A percentile compares a stretch with the other conserved stretches of the same genome.
Conservation (phyloP, 352 stramenopile species). For the Thalassiosira hispida region DNA sequence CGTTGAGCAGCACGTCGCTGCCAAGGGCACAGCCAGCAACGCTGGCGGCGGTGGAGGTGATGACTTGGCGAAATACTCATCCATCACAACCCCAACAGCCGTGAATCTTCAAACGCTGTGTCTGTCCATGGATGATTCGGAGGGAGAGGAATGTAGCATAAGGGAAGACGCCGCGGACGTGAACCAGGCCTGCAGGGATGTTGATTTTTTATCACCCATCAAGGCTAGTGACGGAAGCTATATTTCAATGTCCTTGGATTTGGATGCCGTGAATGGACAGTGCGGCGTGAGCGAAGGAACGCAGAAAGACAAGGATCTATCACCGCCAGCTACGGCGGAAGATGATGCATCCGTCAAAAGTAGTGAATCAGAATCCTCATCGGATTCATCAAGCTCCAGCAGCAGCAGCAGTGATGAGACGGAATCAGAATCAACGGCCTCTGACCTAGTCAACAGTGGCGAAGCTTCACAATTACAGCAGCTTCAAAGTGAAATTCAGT, state of each 20-base stretch:
- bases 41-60: not conserved
- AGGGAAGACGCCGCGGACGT: too few relatives aligned
- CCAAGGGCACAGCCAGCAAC: not conserved
- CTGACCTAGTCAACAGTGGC: not conserved
- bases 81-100: not conserved
- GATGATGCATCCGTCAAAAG: too few relatives aligned
- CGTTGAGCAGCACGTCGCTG: not conserved
- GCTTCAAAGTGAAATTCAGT: slow-evolving; percentile 1
- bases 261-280: too few relatives aligned
- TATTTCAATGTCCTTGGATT: too few relatives aligned
- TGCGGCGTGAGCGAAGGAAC: too few relatives aligned
- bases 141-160: not conserved
- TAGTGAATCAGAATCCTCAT: not conserved
- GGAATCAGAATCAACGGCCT: slow-evolving; percentile 3
- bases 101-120: not conserved
- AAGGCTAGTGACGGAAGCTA: too few relatives aligned
- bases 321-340: too few relatives aligned
- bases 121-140: not conserved
- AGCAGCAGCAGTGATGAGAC: not conserved
- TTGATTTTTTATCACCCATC: too few relatives aligned
- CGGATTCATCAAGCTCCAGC: not conserved
- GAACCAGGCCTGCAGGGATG: too few relatives aligned
- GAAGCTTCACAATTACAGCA: not conserved
- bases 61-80: not conserved
- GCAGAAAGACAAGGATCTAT: too few relatives aligned